Evolutionary conservation across 2,329 filamentous ascomycete genomes (phyloP).

Genomic region (Colletotrichum tamarilloi): DNA sequence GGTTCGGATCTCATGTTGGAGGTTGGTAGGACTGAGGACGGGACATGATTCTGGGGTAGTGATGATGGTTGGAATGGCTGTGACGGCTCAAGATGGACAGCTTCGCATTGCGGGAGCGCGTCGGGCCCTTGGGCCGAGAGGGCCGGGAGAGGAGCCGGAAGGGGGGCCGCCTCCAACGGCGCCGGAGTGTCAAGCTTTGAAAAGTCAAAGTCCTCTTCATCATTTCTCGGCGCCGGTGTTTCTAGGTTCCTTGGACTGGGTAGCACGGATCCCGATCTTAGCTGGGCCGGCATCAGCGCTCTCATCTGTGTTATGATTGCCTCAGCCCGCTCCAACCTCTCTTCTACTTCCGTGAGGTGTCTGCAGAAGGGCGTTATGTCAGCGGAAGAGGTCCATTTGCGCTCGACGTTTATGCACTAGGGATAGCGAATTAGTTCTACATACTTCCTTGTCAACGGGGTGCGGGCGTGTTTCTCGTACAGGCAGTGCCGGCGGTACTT

Average conservation of each 20-base stretch:
- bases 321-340: constrained; percentile 50
- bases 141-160: not conserved
- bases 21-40: not conserved
- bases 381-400: not conserved
- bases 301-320: constrained; percentile 45
- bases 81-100: not conserved
- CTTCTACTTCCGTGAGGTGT: constrained; percentile 56
- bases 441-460: constrained; percentile 58
- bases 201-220: constrained; percentile 7
- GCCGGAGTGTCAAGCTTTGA: not conserved
- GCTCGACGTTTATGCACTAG: not conserved
- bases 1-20: not conserved
- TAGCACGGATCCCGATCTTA: constrained; percentile 26
- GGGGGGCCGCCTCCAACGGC: not conserved
- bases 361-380: constrained; percentile 35
- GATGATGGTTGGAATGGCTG: not conserved
- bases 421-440: constrained; percentile 1
- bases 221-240: not conserved
- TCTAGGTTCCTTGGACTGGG: not conserved
- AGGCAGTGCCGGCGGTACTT: constrained; percentile 58
- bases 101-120: not conserved
- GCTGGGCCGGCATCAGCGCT: constrained; percentile 41
- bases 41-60: not conserved
- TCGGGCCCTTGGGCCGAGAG: not conserved
- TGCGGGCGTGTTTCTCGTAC: constrained; percentile 60